phyloP scores from a whole-genome alignment of 441 rosid genomes.

The Breynia disticha region DNA sequence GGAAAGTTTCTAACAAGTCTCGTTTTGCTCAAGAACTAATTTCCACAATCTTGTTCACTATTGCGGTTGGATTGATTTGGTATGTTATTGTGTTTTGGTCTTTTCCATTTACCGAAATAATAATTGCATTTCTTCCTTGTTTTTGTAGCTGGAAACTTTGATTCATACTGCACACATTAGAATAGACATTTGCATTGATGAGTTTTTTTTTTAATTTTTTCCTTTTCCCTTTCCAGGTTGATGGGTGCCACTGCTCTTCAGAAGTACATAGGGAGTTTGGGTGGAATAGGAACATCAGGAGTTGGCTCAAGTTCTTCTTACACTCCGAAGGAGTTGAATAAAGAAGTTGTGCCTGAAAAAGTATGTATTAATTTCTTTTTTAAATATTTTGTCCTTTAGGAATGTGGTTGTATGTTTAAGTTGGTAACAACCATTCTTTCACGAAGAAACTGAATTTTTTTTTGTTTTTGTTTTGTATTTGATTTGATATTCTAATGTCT shows the following conservation, averaged over 20 bases:
- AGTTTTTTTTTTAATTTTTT: slow-evolving; percentile 1
- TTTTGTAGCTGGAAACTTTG: too few species aligned
- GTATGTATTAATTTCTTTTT: too few species aligned
- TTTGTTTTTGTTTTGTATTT: too few species aligned
- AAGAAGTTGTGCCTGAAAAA: slow-evolving; percentile 93
- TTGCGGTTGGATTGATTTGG: slow-evolving; percentile 80
- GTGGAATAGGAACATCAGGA: slow-evolving; percentile 96
- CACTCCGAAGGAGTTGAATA: slow-evolving; percentile 83
- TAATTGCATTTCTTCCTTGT: slow-evolving; percentile 1
- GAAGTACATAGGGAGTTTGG: slow-evolving; percentile 82
- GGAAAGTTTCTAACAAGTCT: slow-evolving; percentile 71
- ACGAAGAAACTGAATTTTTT: neutral
- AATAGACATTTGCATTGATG: slow-evolving; percentile 9
- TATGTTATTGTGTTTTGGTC: slow-evolving; percentile 23
- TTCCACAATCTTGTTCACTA: slow-evolving; percentile 79
- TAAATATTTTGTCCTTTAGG: neutral
- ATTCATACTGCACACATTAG: neutral
- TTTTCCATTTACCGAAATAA: neutral
- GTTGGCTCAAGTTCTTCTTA: slow-evolving; percentile 95
- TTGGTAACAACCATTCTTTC: neutral
- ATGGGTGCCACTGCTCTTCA: slow-evolving; percentile 95
- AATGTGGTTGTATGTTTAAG: neutral
- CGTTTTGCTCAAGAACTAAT: slow-evolving; percentile 77
- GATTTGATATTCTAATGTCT: too few species aligned
- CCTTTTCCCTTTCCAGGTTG: slow-evolving; percentile 37